Percentiles rank a stretch among this genome's conserved stretches.
Evolutionary conservation across 495 filamentous ascomycete genomes (phyloP).

Genomic region (Thermochaetoides thermophila): DNA sequence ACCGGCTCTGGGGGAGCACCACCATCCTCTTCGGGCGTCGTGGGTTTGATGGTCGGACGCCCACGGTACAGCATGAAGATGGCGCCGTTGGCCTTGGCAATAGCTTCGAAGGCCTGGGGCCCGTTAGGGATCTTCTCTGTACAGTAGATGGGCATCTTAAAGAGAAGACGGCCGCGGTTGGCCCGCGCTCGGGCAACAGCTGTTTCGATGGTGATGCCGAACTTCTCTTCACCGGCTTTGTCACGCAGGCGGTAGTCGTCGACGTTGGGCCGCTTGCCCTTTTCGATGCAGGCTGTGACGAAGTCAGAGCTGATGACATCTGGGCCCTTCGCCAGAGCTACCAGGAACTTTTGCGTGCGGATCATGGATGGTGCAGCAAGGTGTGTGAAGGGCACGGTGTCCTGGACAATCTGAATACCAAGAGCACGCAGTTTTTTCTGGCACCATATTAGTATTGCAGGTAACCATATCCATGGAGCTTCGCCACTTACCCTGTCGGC

Average conservation of each 20-base stretch:
- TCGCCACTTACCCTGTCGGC: constrained; percentile 63
- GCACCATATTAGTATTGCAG: constrained; percentile 13
- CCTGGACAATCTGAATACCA: constrained; percentile 65
- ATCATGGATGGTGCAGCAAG: constrained; percentile 76
- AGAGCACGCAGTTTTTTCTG: constrained; percentile 71
- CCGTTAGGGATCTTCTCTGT: constrained; percentile 64
- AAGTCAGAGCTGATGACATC: constrained; percentile 62
- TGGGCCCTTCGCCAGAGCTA: constrained; percentile 63
- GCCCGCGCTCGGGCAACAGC: constrained; percentile 51
- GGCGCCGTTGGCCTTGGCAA: constrained; percentile 81
- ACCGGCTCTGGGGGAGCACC: constrained; percentile 48
- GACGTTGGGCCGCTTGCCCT: constrained; percentile 37
- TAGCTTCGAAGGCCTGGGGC: constrained; percentile 65
- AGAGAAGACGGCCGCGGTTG: constrained; percentile 62
- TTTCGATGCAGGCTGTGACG: constrained; percentile 57
- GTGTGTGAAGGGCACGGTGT: constrained; percentile 62
- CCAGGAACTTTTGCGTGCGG: constrained; percentile 85
- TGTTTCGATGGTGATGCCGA: constrained; percentile 49
- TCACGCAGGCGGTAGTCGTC: constrained; percentile 54
- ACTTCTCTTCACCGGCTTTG: constrained; percentile 49
- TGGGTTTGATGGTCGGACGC: constrained; percentile 42
- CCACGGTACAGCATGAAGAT: constrained; percentile 65
- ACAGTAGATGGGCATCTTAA: constrained; percentile 62
- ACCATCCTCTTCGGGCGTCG: constrained; percentile 40
- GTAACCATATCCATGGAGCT: neutral